These are phyloP conservation scores for Moricandia arvensis DNA, from an alignment of 345 rosid species.

Conservation along the genomic window DNA sequence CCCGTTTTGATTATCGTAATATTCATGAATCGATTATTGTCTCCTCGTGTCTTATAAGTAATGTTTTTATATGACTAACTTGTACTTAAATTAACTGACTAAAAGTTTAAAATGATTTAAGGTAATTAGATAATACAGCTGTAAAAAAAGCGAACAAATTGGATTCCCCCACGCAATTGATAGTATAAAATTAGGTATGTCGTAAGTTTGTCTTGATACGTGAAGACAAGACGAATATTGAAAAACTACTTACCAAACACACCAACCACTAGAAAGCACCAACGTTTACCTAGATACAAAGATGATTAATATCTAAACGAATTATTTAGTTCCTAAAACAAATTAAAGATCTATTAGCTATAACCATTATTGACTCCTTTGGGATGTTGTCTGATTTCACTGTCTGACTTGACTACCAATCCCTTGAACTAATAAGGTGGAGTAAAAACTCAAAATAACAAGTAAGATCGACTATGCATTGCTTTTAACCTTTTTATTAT, in stretches of 20 bases:
- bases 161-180: neutral
- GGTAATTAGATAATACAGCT: neutral
- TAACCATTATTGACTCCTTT: neutral
- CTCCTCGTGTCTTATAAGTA: slow-evolving; percentile 18
- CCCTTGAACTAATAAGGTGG: neutral
- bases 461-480: neutral
- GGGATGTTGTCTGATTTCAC: slow-evolving; percentile 2
- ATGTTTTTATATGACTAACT: neutral
- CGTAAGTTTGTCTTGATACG: slow-evolving; percentile 25
- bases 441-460: neutral
- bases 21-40: slow-evolving; percentile 37
- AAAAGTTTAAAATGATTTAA: neutral
- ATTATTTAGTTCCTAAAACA: neutral
- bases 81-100: slow-evolving; percentile 3
- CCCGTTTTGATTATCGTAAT: slow-evolving; percentile 25
- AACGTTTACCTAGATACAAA: slow-evolving; percentile 30
- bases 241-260: slow-evolving; percentile 37
- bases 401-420: neutral
- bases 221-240: slow-evolving; percentile 37
- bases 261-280: slow-evolving; percentile 31
- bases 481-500: neutral
- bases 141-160: neutral
- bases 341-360: neutral
- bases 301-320: neutral
- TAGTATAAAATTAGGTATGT: slow-evolving; percentile 18